phyloP scores from a whole-genome alignment of 1,284 basidiomycete genomes.

The Trichosporon ovoides region DNA sequence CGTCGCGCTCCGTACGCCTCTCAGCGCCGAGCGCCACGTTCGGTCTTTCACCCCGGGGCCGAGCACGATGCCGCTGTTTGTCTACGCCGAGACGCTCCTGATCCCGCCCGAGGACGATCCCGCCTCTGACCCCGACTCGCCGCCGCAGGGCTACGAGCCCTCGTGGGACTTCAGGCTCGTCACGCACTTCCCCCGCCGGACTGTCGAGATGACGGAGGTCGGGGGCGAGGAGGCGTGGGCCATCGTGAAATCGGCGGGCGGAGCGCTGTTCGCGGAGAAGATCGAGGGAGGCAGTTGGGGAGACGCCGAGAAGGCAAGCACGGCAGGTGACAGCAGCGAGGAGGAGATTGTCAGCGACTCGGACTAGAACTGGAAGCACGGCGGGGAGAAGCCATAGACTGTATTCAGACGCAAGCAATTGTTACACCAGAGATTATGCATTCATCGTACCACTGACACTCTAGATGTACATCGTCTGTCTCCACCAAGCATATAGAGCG shows the following conservation, averaged over 20 bases:
- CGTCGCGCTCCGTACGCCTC: conserved; percentile 38
- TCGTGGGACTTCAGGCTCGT: conserved; percentile 35
- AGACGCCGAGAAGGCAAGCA: conserved; percentile 21
- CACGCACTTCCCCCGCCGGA: conserved; percentile 42
- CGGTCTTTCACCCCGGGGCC: conserved; percentile 27
- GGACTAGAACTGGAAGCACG: not conserved
- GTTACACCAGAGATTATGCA: not conserved
- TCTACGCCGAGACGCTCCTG: conserved; percentile 45
- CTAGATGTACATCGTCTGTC: not conserved
- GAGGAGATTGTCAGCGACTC: conserved; percentile 25
- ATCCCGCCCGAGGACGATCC: conserved; percentile 26
- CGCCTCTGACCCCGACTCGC: conserved; percentile 28
- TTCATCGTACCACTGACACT: not conserved
- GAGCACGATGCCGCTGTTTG: conserved; percentile 36
- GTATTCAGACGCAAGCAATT: not conserved
- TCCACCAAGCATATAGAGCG: too few relatives aligned
- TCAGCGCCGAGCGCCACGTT: conserved; percentile 34
- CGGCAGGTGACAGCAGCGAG: conserved; percentile 22
- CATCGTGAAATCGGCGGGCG: conserved; percentile 38
- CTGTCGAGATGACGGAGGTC: conserved; percentile 28
- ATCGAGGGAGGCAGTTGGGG: conserved; percentile 33
- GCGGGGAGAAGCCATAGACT: not conserved
- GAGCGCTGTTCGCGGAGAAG: conserved; percentile 45
- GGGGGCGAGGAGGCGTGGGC: conserved; percentile 40
- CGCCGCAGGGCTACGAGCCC: conserved; percentile 38